Evolutionary conservation across 352 stramenopile genomes (phyloP).

Genomic region (Pythium aquatile): DNA sequence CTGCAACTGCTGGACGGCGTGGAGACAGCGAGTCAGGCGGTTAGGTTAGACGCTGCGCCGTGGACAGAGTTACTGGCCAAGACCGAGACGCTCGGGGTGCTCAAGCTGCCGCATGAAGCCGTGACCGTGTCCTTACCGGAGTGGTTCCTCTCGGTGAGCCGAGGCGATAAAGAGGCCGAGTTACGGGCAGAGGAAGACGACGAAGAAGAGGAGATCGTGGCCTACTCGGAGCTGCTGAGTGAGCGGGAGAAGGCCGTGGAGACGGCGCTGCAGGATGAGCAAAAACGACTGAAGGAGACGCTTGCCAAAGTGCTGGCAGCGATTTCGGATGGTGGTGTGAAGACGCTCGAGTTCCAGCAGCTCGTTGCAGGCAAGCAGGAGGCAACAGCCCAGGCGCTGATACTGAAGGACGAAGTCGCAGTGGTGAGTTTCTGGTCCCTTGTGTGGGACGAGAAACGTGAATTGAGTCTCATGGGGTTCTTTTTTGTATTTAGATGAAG

Average conservation of each 20-base stretch:
- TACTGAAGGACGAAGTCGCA: conserved; percentile 53
- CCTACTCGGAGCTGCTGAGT: conserved; percentile 17
- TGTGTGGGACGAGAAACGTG: not conserved
- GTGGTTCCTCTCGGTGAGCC: conserved; percentile 67
- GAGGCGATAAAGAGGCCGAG: conserved; percentile 39
- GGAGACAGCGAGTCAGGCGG: conserved; percentile 22
- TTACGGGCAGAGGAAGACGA: conserved; percentile 24
- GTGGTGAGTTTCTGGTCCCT: conserved; percentile 37
- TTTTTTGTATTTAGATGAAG: conserved; percentile 40
- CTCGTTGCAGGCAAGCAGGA: conserved; percentile 59
- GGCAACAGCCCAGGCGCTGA: conserved; percentile 40
- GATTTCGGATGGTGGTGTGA: conserved; percentile 13
- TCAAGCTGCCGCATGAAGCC: conserved; percentile 39
- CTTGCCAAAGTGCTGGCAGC: conserved; percentile 40
- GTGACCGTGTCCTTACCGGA: conserved; percentile 58
- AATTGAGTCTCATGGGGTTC: conserved; percentile 12
- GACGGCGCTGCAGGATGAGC: conserved; percentile 37
- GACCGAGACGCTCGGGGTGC: conserved; percentile 43
- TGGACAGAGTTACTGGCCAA: conserved; percentile 38
- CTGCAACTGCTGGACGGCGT: conserved; percentile 67
- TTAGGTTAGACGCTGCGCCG: conserved; percentile 10
- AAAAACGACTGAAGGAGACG: conserved; percentile 36
- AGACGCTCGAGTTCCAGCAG: conserved; percentile 46
- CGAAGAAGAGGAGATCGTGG: conserved; percentile 22
- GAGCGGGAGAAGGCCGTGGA: conserved; percentile 48